These are phyloP conservation scores for Aspergillus uvarum DNA, from an alignment of 2,329 filamentous ascomycete genomes.

Conservation along the genomic window DNA sequence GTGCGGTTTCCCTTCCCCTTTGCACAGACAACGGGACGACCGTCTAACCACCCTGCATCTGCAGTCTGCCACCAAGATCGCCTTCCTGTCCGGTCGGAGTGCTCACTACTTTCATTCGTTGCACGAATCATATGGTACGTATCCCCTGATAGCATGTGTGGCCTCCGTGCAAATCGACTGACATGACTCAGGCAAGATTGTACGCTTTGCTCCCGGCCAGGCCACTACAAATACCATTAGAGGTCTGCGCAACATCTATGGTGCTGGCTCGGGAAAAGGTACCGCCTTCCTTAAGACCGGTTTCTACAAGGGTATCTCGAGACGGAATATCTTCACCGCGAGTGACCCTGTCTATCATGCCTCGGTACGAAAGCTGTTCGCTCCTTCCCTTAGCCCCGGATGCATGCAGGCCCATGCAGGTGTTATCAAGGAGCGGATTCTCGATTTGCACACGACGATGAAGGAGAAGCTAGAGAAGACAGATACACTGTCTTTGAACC, in stretches of 20 bases:
- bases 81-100: slow-evolving; percentile 22
- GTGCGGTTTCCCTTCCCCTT: slow-evolving; percentile 10
- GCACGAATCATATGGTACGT: slow-evolving; percentile 21
- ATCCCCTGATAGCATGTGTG: not conserved
- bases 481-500: slow-evolving; percentile 19
- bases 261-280: slow-evolving; percentile 19
- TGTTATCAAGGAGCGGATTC: slow-evolving; percentile 24
- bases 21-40: not conserved
- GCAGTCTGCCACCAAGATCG: slow-evolving; percentile 22
- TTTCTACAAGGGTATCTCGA: slow-evolving; percentile 27
- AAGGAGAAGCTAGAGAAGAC: slow-evolving; percentile 9
- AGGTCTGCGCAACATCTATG: slow-evolving; percentile 26
- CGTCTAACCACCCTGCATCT: not conserved
- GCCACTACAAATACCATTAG: slow-evolving; percentile 27
- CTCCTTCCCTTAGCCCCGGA: slow-evolving; percentile 24
- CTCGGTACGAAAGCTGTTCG: slow-evolving; percentile 25
- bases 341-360: slow-evolving; percentile 25
- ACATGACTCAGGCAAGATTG: slow-evolving; percentile 18
- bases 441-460: slow-evolving; percentile 21
- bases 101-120: slow-evolving; percentile 21
- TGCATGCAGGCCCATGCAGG: slow-evolving; percentile 22
- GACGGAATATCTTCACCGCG: slow-evolving; percentile 27
- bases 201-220: slow-evolving; percentile 25
- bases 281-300: slow-evolving; percentile 24
- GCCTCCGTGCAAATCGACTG: not conserved